Percentiles rank a stretch among this genome's conserved stretches.
Evolutionary conservation across 176 grass and related monocot genomes (phyloP).

Genomic region (Oryza meridionalis): DNA sequence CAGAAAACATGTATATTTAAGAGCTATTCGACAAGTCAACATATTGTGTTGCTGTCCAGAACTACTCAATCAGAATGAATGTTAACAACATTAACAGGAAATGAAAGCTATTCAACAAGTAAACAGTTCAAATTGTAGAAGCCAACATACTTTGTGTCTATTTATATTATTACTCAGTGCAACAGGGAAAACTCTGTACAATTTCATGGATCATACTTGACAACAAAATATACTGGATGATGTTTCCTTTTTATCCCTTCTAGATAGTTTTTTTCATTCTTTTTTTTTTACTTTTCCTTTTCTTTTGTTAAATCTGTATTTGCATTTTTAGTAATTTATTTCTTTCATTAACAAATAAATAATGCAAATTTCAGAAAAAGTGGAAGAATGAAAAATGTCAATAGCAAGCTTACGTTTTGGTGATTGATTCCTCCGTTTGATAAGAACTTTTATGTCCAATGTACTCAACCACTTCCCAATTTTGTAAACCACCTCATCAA

Average conservation of each 20-base stretch:
- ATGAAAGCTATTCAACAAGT: conserved; percentile 6
- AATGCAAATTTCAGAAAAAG: conserved; percentile 10
- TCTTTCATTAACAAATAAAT: conserved; percentile 7
- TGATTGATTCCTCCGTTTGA: no score
- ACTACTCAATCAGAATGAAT: neutral
- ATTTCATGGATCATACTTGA: no score
- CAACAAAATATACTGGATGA: no score
- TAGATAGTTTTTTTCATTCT: no score
- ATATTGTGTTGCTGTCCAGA: neutral
- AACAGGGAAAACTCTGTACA: no score
- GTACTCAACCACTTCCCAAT: conserved; percentile 18
- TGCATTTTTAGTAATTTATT: neutral
- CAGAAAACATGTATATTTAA: neutral
- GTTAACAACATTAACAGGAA: neutral
- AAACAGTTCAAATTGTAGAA: neutral
- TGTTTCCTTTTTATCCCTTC: no score
- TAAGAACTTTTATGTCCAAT: conserved; percentile 2
- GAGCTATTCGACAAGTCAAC: neutral
- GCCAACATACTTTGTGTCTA: neutral
- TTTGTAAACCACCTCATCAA: conserved; percentile 1
- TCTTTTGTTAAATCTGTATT: no score
- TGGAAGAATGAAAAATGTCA: neutral
- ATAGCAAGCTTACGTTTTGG: conserved; percentile 19
- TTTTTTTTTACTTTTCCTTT: no score
- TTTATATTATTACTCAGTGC: neutral